Conservation (phyloP, 139 green algal species). For the Chlamydomonas sphaeroides region DNA sequence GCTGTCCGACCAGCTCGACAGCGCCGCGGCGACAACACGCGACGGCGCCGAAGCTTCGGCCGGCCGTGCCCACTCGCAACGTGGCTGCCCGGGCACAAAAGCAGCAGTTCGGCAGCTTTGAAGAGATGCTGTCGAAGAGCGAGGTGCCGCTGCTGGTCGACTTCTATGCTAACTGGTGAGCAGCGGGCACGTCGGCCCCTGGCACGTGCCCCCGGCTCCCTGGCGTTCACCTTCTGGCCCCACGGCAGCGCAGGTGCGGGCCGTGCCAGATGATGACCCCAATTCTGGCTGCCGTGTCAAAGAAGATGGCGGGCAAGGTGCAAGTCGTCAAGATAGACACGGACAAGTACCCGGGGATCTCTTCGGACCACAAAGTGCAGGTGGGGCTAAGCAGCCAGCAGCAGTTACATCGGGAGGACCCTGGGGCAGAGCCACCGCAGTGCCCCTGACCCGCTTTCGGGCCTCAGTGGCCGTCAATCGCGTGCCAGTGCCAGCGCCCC, state of each 20-base stretch:
- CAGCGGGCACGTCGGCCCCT: too few species aligned
- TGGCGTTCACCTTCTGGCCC: neutral
- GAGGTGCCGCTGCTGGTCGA: conserved; percentile 78
- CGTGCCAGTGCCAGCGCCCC: too few species aligned
- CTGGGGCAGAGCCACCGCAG: too few species aligned
- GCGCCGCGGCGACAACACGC: too few species aligned
- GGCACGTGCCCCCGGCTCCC: too few species aligned
- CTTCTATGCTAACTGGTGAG: conserved; percentile 86
- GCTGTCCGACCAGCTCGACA: too few species aligned
- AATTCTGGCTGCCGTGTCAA: neutral
- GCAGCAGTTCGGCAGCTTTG: conserved; percentile 71
- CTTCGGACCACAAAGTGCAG: conserved; percentile 69
- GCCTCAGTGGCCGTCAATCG: too few species aligned
- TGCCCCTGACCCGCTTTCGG: too few species aligned
- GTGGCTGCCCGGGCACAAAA: conserved; percentile 37
- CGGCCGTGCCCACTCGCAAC: neutral
- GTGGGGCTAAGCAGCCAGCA: conserved; percentile 9
- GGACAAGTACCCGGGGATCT: conserved; percentile 81
- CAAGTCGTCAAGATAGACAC: conserved; percentile 85
- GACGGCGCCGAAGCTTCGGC: too few species aligned
- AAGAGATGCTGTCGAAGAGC: conserved; percentile 70
- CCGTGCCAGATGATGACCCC: conserved; percentile 48
- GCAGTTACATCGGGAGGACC: too few species aligned
- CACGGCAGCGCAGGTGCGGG: conserved; percentile 18
- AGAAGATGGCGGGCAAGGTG: too few species aligned